phyloP scores from a whole-genome alignment of 352 stramenopile species.

The Pythium catenulatum region DNA sequence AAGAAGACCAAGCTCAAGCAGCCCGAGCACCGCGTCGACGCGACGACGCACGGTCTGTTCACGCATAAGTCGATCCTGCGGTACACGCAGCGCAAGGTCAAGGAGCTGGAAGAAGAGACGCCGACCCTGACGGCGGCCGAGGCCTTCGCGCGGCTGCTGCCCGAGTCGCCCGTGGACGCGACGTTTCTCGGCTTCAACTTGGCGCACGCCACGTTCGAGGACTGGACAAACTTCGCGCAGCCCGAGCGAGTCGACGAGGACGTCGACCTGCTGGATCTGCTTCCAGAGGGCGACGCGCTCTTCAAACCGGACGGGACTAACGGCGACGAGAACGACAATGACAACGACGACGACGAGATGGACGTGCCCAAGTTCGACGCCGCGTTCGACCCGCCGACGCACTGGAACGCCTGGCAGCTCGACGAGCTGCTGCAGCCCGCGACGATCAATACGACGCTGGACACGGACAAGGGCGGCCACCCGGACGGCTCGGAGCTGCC shows the following conservation, averaged over 20 bases:
- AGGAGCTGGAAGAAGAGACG: constrained; percentile 82
- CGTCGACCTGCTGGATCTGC: constrained; percentile 27
- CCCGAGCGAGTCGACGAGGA: neutral
- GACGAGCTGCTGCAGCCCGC: constrained; percentile 47
- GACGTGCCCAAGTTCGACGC: constrained; percentile 19
- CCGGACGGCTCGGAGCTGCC: constrained; percentile 51
- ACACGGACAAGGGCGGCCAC: constrained; percentile 23
- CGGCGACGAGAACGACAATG: neutral
- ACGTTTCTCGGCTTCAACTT: constrained; percentile 32
- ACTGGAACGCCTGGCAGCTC: constrained; percentile 57
- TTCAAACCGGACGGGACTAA: neutral
- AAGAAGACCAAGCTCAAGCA: constrained; percentile 66
- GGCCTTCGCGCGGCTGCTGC: no score
- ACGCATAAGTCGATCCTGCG: constrained; percentile 57
- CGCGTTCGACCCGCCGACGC: constrained; percentile 21
- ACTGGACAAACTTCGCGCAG: constrained; percentile 18
- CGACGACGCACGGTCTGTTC: constrained; percentile 37
- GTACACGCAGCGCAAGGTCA: constrained; percentile 54
- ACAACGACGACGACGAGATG: constrained; percentile 9
- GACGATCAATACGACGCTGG: constrained; percentile 23
- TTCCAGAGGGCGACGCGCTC: constrained; percentile 2
- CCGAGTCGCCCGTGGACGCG: constrained; percentile 26
- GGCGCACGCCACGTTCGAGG: constrained; percentile 8
- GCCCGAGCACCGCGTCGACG: constrained; percentile 50
- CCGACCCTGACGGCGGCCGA: no score